Base-by-base conservation (phyloP, 148 eudicot species). In the Polygonum maritimum region DNA sequence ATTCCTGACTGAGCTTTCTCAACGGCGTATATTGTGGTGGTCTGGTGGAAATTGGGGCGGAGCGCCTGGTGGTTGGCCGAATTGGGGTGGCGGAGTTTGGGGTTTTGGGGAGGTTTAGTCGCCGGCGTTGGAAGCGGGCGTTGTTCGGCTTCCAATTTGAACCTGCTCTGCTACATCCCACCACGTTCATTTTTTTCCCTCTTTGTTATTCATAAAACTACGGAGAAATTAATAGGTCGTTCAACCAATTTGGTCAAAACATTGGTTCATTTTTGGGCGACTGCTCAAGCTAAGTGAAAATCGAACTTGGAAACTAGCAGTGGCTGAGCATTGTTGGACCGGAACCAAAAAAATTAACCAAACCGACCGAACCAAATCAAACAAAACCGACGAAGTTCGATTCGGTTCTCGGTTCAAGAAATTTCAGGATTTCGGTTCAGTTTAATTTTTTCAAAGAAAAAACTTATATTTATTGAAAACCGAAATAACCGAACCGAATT, bases 81-180 rank as follows among this genome's bases (percentile, higher is more conserved):
- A 57, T 18, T 55, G 70, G 40, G 11, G 41, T 18, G 49, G 77
- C 77, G 69, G 58, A 58, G 26, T 71, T 81, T 18, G 62, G 78
- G 84, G 84, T 79, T 81, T 81, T 75, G 52, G 78, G 40, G 71
- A 75, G 81, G 78, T 78, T 81, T 78, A 3, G 35, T 22, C 49
- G 52, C 15, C 75, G 75, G 16, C 33, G 52, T 72, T 45, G 49
- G 49, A 19, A 21, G 54, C 52, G 14, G n/a, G 1, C 44, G 75
- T 9, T 48, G 75, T 45, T 44, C 18, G 52, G 75, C 54, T 72
- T 72, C 75, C 75, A 72, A 72, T 67, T 67, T 67, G 71, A 67
- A 67, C 21, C 44, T 10, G 45, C 44, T 38, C 21, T 67, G 71
- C 45, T 67, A 18, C 71, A 67, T 35, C 71, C 71, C 21, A 36